phyloP scores from a whole-genome alignment of 2,329 filamentous ascomycete species.

The Colletotrichum lini region DNA sequence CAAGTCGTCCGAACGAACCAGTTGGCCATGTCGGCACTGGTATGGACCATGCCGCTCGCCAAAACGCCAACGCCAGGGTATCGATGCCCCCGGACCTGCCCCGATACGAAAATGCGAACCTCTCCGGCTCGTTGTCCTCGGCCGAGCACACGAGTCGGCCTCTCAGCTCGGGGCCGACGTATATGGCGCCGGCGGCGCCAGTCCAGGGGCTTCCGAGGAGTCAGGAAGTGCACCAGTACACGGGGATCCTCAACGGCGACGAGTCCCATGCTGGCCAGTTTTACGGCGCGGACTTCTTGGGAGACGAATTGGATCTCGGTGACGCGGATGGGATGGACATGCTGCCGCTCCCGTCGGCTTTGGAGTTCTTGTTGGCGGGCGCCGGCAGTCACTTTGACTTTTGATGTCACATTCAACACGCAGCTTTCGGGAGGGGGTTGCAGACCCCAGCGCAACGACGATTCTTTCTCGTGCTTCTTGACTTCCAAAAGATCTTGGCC shows the following conservation, averaged over 20 bases:
- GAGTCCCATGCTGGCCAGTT: neutral
- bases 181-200: neutral
- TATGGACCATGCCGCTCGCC: neutral
- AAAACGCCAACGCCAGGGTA: neutral
- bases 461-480: neutral
- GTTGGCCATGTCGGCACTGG: no score
- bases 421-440: neutral
- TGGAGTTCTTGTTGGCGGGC: conserved; percentile 52
- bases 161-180: conserved; percentile 5
- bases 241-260: neutral
- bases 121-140: neutral
- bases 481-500: neutral
- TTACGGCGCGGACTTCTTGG: conserved; percentile 15
- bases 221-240: neutral
- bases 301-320: conserved; percentile 33
- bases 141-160: neutral
- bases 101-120: neutral
- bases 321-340: conserved; percentile 42
- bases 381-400: conserved; percentile 42
- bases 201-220: neutral
- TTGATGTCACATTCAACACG: neutral
- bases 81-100: neutral
- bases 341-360: conserved; percentile 49
- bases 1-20: neutral
- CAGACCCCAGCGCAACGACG: neutral